Evolutionary conservation across 176 grass and related monocot genomes (phyloP), one percentile per base, ranked within the genome.

Genomic region (Phragmites australis): DNA sequence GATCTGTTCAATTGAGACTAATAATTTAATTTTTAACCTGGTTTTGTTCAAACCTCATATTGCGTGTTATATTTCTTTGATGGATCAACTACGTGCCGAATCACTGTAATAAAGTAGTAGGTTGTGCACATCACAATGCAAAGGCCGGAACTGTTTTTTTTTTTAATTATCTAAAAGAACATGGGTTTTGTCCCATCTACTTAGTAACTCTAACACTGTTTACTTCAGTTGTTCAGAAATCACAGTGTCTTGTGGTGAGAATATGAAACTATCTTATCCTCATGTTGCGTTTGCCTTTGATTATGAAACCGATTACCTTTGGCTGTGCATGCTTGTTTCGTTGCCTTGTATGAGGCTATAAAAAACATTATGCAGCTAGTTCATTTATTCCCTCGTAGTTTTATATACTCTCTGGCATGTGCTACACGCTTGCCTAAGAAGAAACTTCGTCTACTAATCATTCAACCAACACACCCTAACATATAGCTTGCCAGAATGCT

Each of bases 371-470:
- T 31, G 42, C 8, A 26, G 40, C n/a, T 73, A 12, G 9, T 37
- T 72, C 32, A 74, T 43, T 31, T 50, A 12, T 50, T 68, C 6
- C 21, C 76, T 27, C 45, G 51, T 80, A 52, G 10, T 69, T 31
- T 40, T 54, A 67, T 81, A 40, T 46, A 69, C 21, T 45, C 55
- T 15, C 25, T 75, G 0, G 64, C 87, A 89, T 58, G 82, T 65
- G 26, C 13, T 81, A 65, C 82, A 81, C 30, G 76, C 77, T 85
- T 89, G 41, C 54, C 17, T 16, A 13, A 70, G 77, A 85, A 85
- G 87, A 85, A 89, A 89, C 82, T 77, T 89, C 82, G 9, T 70
- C 82, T 85, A 65, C 34, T 84, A 69, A 81, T 72, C 64, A 85
- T 89, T 81, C 71, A 39, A 63, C 54, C 71, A 39, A 63, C 54